Evolutionary conservation across 495 filamentous ascomycete genomes (phyloP).

Genomic region (Beverwykella pulmonaria): DNA sequence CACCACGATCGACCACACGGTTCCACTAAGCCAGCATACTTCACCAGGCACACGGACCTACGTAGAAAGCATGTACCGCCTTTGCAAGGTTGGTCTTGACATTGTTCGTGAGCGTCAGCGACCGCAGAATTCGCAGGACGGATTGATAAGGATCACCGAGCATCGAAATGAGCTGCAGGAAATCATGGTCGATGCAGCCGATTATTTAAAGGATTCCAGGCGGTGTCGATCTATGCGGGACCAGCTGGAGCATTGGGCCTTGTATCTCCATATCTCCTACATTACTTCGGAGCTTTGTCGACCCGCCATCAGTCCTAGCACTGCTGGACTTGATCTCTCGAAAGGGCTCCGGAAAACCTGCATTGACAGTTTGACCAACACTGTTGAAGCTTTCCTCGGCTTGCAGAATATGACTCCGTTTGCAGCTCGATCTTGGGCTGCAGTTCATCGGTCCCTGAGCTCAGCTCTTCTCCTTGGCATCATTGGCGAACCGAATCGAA

Average conservation of each 20-base stretch:
- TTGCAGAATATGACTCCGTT: slow-evolving; percentile 68
- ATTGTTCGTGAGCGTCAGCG: slow-evolving; percentile 59
- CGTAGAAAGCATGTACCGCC: slow-evolving; percentile 57
- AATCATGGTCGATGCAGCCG: slow-evolving; percentile 57
- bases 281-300: slow-evolving; percentile 63
- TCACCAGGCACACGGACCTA: slow-evolving; percentile 53
- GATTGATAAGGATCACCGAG: slow-evolving; percentile 51
- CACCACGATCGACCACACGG: slow-evolving; percentile 53
- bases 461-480: slow-evolving; percentile 68
- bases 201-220: slow-evolving; percentile 55
- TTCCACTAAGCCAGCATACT: slow-evolving; percentile 51
- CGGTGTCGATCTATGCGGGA: slow-evolving; percentile 54
- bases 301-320: slow-evolving; percentile 58
- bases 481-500: slow-evolving; percentile 54
- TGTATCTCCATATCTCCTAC: slow-evolving; percentile 63
- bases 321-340: slow-evolving; percentile 46
- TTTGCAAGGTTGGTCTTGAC: slow-evolving; percentile 57
- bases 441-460: slow-evolving; percentile 65
- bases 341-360: slow-evolving; percentile 56
- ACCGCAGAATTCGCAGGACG: slow-evolving; percentile 50
- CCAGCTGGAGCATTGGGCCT: slow-evolving; percentile 58
- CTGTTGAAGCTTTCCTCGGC: slow-evolving; percentile 68
- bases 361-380: slow-evolving; percentile 65
- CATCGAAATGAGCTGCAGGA: slow-evolving; percentile 56
- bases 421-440: slow-evolving; percentile 67